A percentile compares a stretch with the other conserved stretches of the same genome.
Evolutionary conservation across 768 basidiomycete genomes (phyloP).

Genomic region (Trametes cinnabarina): DNA sequence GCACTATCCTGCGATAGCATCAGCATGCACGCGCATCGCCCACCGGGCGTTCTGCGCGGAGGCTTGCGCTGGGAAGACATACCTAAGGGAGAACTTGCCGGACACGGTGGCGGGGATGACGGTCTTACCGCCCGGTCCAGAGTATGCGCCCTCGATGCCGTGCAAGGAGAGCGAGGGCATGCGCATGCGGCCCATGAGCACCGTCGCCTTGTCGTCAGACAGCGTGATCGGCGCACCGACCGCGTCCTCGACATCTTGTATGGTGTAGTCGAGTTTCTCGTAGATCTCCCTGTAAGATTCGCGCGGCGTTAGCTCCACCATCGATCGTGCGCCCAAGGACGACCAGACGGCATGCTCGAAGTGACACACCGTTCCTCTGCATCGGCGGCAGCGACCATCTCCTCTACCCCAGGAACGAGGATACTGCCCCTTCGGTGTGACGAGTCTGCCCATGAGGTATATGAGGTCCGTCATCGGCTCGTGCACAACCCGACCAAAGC

Average conservation of each 20-base stretch:
- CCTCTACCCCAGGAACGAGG: constrained; percentile 84
- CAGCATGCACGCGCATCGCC: too few species aligned
- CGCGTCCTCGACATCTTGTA: constrained; percentile 69
- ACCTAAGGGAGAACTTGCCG: constrained; percentile 95
- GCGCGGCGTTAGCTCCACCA: background rate
- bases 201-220: constrained; percentile 69
- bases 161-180: constrained; percentile 86
- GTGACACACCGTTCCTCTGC: constrained; percentile 66
- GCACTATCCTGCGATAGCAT: constrained; percentile 61
- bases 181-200: constrained; percentile 94
- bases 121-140: constrained; percentile 78
- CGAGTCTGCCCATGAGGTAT: constrained; percentile 79
- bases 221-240: constrained; percentile 76
- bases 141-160: constrained; percentile 96
- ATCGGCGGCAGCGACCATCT: constrained; percentile 75
- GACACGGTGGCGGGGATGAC: constrained; percentile 89
- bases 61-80: too few species aligned
- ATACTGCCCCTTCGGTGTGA: constrained; percentile 77
- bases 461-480: constrained; percentile 96
- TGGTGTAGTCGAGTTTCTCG: constrained; percentile 67
- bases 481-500: constrained; percentile 78
- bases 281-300: constrained; percentile 55
- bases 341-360: too few species aligned
- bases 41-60: too few species aligned
- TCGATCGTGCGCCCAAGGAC: too few species aligned